phyloP scores from a whole-genome alignment of 1,284 basidiomycete genomes.

The Uromyces viciae-fabae region DNA sequence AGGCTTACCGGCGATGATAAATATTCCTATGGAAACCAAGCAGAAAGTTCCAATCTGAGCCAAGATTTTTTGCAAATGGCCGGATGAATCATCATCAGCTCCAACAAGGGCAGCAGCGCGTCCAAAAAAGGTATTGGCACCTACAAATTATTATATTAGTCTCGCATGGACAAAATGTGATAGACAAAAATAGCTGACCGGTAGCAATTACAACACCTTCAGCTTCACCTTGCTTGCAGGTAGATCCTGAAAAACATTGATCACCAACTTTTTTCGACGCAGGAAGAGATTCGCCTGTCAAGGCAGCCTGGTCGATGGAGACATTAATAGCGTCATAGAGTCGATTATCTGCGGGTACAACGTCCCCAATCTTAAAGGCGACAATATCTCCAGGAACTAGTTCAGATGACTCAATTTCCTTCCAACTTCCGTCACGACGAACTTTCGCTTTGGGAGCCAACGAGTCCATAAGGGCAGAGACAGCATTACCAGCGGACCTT shows the following conservation, averaged over 20 bases:
- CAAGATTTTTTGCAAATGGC: slow-evolving; percentile 96
- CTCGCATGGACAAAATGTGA: too few species aligned
- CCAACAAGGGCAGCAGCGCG: slow-evolving; percentile 84
- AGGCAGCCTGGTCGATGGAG: slow-evolving; percentile 88
- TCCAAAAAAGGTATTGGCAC: slow-evolving; percentile 60
- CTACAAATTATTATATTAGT: not conserved
- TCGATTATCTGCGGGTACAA: slow-evolving; percentile 92
- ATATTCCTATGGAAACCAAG: slow-evolving; percentile 69
- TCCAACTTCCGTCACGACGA: slow-evolving; percentile 75
- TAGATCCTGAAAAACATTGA: slow-evolving; percentile 93
- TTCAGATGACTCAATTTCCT: slow-evolving; percentile 72
- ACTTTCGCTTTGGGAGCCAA: slow-evolving; percentile 94
- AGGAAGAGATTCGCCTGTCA: slow-evolving; percentile 92
- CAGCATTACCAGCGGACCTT: slow-evolving; percentile 91
- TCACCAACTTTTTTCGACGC: slow-evolving; percentile 84
- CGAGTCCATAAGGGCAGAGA: slow-evolving; percentile 98
- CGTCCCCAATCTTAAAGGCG: slow-evolving; percentile 95
- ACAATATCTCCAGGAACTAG: slow-evolving; percentile 92
- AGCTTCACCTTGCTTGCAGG: slow-evolving; percentile 94
- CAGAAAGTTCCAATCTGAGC: slow-evolving; percentile 95
- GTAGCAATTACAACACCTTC: slow-evolving; percentile 96
- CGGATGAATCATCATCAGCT: slow-evolving; percentile 89
- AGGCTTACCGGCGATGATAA: slow-evolving; percentile 48
- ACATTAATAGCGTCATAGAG: slow-evolving; percentile 90
- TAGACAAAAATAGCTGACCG: slow-evolving; percentile 57